These are phyloP conservation scores for Metarhizium album DNA, from an alignment of 2,329 filamentous ascomycete genomes.

Conservation along the genomic window DNA sequence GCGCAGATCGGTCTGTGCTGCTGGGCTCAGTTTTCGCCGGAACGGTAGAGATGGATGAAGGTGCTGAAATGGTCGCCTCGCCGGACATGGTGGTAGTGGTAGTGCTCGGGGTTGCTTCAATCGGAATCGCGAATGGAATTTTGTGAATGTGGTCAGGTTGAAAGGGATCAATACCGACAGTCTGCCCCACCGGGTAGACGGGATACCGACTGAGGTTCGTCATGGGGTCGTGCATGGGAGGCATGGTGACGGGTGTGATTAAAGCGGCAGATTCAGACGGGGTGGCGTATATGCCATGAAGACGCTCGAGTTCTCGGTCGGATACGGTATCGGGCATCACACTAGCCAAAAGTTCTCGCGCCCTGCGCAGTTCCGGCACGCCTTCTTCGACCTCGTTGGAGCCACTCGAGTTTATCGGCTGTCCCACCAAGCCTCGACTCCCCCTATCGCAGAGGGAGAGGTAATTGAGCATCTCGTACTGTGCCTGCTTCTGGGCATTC, in stretches of 20 bases:
- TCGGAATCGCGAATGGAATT: conserved; percentile 72
- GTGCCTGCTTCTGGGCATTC: conserved; percentile 45
- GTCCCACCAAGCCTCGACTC: conserved; percentile 23
- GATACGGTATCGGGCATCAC: conserved; percentile 40
- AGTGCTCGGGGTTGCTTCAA: conserved; percentile 31
- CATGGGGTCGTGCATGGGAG: conserved; percentile 42
- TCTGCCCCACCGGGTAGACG: conserved; percentile 85
- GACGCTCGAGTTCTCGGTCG: conserved; percentile 44
- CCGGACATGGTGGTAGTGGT: conserved; percentile 27
- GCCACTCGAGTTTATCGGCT: conserved; percentile 23
- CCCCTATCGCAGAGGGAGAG: conserved; percentile 37
- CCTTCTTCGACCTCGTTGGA: conserved; percentile 38
- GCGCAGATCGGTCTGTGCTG: conserved; percentile 28
- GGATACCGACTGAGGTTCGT: conserved; percentile 49
- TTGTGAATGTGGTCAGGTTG: conserved; percentile 91
- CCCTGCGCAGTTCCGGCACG: conserved; percentile 42
- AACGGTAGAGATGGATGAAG: conserved; percentile 11
- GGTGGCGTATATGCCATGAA: conserved; percentile 43
- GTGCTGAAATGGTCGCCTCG: conserved; percentile 16
- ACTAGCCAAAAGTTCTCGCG: conserved; percentile 44
- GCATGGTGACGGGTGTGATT: conserved; percentile 30
- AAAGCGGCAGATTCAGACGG: conserved; percentile 41
- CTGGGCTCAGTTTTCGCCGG: conserved; percentile 10
- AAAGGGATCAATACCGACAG: conserved; percentile 88
- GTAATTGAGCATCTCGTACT: conserved; percentile 46